These are phyloP conservation scores for Ophiosphaerella herpotricha DNA, from an alignment of 2,329 filamentous ascomycete genomes.

Conservation along the genomic window DNA sequence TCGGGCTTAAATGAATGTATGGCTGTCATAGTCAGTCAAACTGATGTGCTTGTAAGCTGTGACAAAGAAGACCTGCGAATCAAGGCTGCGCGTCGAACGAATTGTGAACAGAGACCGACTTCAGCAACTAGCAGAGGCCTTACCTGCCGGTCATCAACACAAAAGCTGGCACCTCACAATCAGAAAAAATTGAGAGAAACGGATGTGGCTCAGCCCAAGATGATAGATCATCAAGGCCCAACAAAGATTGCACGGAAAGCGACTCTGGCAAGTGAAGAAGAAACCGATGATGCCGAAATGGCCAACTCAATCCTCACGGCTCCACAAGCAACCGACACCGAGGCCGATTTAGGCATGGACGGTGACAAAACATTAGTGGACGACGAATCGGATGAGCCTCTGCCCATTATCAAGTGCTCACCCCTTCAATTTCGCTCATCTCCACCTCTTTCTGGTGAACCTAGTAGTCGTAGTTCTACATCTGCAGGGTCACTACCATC, in stretches of 20 bases:
- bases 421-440: constrained; percentile 27
- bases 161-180: too few species aligned
- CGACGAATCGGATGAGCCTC: constrained; percentile 2
- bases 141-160: too few species aligned
- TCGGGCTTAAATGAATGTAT: not conserved
- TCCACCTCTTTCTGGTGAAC: constrained; percentile 20
- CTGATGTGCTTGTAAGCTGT: not conserved
- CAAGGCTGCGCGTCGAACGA: constrained; percentile 1
- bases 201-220: too few species aligned
- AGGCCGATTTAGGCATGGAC: constrained; percentile 11
- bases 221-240: too few species aligned
- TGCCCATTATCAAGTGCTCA: not conserved
- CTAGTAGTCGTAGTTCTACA: constrained; percentile 35
- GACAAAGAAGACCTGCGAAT: not conserved
- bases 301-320: constrained; percentile 3
- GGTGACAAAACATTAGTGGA: constrained; percentile 11
- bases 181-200: too few species aligned
- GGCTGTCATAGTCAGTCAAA: not conserved
- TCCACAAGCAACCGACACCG: not conserved
- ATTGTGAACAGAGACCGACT: not conserved
- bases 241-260: too few species aligned
- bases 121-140: too few species aligned
- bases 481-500: constrained; percentile 26
- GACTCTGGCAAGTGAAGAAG: not conserved
- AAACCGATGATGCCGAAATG: not conserved